Evolutionary conservation across 1,284 basidiomycete species (phyloP).

Genomic region (Pseudozyma sp.): DNA sequence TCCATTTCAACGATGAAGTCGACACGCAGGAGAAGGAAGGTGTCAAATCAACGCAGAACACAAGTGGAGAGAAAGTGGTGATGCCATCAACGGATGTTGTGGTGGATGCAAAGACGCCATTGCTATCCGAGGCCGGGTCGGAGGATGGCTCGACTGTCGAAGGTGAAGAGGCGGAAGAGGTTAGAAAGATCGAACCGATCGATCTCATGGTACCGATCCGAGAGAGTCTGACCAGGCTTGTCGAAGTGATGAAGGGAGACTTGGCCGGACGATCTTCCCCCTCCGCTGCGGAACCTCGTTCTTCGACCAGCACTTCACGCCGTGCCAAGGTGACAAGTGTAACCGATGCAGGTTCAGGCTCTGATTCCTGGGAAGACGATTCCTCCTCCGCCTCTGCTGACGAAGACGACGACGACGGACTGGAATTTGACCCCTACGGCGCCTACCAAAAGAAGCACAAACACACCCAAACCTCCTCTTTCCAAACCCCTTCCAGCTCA

Average conservation of each 20-base stretch:
- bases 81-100: constrained; percentile 39
- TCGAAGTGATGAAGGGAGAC: constrained; percentile 37
- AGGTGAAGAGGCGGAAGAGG: constrained; percentile 4
- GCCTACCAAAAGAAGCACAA: constrained; percentile 49
- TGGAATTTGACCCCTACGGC: constrained; percentile 59
- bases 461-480: constrained; percentile 36
- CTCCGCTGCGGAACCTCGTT: neutral
- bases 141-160: constrained; percentile 15
- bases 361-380: constrained; percentile 49
- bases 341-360: constrained; percentile 45
- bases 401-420: constrained; percentile 42
- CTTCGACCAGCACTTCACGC: neutral
- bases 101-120: constrained; percentile 35
- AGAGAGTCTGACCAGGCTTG: constrained; percentile 50
- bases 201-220: constrained; percentile 57
- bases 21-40: constrained; percentile 22
- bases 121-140: constrained; percentile 20
- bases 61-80: constrained; percentile 29
- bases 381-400: constrained; percentile 9
- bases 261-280: constrained; percentile 13
- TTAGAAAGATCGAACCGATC: constrained; percentile 50
- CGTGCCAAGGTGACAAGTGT: constrained; percentile 25
- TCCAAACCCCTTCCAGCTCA: neutral
- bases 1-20: constrained; percentile 56
- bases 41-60: constrained; percentile 34